These are phyloP conservation scores for Capillidium rhysosporum DNA, from an alignment of 371 early-diverging fungal species.

Conservation along the genomic window DNA sequence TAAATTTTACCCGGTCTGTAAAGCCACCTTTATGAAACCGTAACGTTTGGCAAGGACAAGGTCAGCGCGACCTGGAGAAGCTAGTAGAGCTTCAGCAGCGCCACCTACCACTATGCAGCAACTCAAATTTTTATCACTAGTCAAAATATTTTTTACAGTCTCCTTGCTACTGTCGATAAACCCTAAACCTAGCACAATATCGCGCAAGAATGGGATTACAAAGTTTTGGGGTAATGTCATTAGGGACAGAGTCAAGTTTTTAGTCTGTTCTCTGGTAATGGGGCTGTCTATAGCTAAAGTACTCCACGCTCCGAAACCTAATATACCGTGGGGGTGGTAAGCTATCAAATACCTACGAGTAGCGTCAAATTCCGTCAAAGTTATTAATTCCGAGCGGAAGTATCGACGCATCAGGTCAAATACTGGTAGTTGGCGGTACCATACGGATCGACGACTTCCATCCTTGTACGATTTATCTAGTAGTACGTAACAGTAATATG, in stretches of 20 bases:
- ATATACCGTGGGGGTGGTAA: conserved; percentile 67
- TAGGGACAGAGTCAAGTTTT: conserved; percentile 36
- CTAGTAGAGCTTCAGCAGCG: conserved; percentile 43
- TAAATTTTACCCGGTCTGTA: conserved; percentile 33
- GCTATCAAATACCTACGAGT: conserved; percentile 40
- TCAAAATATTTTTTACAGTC: conserved; percentile 47
- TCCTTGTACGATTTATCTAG: conserved; percentile 35
- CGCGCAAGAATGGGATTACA: conserved; percentile 46
- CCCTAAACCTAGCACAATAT: conserved; percentile 41
- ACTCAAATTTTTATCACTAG: conserved; percentile 44
- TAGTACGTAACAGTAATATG: conserved; percentile 36
- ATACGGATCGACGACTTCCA: conserved; percentile 43
- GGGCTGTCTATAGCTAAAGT: conserved; percentile 59
- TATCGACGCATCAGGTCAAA: conserved; percentile 62
- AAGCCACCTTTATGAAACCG: conserved; percentile 64
- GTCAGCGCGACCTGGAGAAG: conserved; percentile 35
- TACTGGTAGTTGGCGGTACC: conserved; percentile 23
- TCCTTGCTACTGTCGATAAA: conserved; percentile 40
- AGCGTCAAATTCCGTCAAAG: conserved; percentile 44
- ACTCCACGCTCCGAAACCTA: conserved; percentile 55
- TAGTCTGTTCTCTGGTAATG: conserved; percentile 31
- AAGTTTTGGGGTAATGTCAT: conserved; percentile 36
- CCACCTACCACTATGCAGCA: conserved; percentile 56
- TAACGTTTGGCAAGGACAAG: conserved; percentile 42
- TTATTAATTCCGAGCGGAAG: conserved; percentile 35